Evolutionary conservation across 2,329 filamentous ascomycete genomes (phyloP).

Genomic region (Aspergillus niger): DNA sequence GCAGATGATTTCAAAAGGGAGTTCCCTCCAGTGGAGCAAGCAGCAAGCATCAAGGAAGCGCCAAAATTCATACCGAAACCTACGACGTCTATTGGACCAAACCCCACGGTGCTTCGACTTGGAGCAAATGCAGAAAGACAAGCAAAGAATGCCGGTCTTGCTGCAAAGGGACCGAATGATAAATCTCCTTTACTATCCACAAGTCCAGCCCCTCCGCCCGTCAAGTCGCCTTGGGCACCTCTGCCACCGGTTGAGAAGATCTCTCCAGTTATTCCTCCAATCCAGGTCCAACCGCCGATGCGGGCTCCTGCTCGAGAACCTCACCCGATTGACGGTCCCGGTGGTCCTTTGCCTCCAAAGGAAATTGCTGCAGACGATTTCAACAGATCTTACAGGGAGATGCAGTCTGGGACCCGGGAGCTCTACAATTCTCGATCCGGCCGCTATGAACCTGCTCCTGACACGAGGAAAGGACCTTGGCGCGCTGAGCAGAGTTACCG

Average conservation of each 20-base stretch:
- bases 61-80: constrained; percentile 38
- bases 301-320: constrained; percentile 60
- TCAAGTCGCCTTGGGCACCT: constrained; percentile 89
- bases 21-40: constrained; percentile 25
- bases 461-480: constrained; percentile 68
- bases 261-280: constrained; percentile 64
- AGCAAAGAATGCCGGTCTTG: constrained; percentile 46
- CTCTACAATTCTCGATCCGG: constrained; percentile 95
- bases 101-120: constrained; percentile 52
- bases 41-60: constrained; percentile 28
- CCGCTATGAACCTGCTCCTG: constrained; percentile 83
- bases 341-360: constrained; percentile 60
- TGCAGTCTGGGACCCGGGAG: constrained; percentile 67
- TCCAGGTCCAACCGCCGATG: constrained; percentile 44
- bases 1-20: constrained; percentile 25
- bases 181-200: constrained; percentile 54
- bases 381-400: constrained; percentile 80
- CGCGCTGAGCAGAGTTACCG: constrained; percentile 68
- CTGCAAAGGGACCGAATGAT: constrained; percentile 54
- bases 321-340: constrained; percentile 57
- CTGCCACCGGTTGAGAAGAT: constrained; percentile 83
- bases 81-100: constrained; percentile 50
- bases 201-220: constrained; percentile 60
- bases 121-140: constrained; percentile 51
- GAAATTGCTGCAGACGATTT: constrained; percentile 96